phyloP scores from a whole-genome alignment of 805 yeast genomes.

The Wickerhamomyces ciferrii region DNA sequence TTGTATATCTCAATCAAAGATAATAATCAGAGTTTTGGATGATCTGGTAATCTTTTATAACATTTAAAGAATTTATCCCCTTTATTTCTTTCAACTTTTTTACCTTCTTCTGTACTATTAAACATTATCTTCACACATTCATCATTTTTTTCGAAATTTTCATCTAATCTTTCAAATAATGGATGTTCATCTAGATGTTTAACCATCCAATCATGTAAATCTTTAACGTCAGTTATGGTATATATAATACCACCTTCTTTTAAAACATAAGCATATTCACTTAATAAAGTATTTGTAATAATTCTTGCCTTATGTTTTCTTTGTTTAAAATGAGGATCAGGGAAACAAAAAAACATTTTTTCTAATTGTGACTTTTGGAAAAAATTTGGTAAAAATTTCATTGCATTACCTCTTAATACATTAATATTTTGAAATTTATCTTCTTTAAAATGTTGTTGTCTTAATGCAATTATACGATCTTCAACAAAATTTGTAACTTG shows the following conservation, averaged over 20 bases:
- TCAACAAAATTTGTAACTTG: conserved; percentile 97
- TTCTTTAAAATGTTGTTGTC: conserved; percentile 36
- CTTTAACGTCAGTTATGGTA: conserved; percentile 94
- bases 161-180: conserved; percentile 70
- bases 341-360: conserved; percentile 97
- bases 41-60: conserved; percentile 66
- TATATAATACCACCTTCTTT: conserved; percentile 84
- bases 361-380: conserved; percentile 76
- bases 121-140: conserved; percentile 83
- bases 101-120: conserved; percentile 96
- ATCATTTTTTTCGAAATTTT: conserved; percentile 79
- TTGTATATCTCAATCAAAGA: too few relatives aligned
- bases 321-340: conserved; percentile 99
- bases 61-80: conserved; percentile 90
- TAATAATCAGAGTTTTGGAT: too few relatives aligned
- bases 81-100: conserved; percentile 86
- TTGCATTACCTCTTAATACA: conserved; percentile 91
- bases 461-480: conserved; percentile 86
- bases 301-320: conserved; percentile 97
- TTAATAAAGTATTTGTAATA: conserved; percentile 78
- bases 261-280: conserved; percentile 90
- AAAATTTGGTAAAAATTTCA: conserved; percentile 96
- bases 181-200: conserved; percentile 89
- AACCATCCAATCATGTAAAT: conserved; percentile 95
- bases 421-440: conserved; percentile 73